Percentiles rank a stretch among this genome's conserved stretches.
These are phyloP conservation scores for Colletotrichum euphorbiae DNA, from an alignment of 2,329 filamentous ascomycete species.

Conservation along the genomic window DNA sequence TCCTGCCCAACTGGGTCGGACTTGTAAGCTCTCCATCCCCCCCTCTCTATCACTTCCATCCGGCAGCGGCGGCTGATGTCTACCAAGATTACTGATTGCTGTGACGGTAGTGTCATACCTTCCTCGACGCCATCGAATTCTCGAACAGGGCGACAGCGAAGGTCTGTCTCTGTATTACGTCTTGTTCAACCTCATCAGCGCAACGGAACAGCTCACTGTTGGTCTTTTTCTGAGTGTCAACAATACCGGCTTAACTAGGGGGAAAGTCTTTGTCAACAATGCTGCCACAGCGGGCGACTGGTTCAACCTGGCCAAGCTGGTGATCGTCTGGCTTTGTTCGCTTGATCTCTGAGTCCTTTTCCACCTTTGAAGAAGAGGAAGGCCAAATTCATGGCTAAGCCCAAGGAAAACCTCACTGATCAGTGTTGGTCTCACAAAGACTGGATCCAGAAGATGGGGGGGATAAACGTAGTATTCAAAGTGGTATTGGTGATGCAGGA, in stretches of 20 bases:
- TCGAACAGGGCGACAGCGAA: slow-evolving; percentile 15
- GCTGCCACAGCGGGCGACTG: slow-evolving; percentile 26
- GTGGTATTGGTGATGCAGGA: too few species aligned
- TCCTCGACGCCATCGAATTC: slow-evolving; percentile 26
- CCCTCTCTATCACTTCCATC: too few species aligned
- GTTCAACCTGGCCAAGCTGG: slow-evolving; percentile 27
- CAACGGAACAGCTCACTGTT: slow-evolving; percentile 20
- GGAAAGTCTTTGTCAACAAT: slow-evolving; percentile 18
- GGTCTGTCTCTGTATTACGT: slow-evolving; percentile 25
- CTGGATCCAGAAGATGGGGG: too few species aligned
- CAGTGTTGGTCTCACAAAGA: too few species aligned
- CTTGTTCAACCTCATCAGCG: slow-evolving; percentile 5
- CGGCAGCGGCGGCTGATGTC: not conserved
- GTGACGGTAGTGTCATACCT: slow-evolving; percentile 2
- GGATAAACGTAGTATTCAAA: too few species aligned
- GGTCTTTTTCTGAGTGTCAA: slow-evolving; percentile 24
- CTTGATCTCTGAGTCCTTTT: slow-evolving; percentile 6
- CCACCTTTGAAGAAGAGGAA: too few species aligned
- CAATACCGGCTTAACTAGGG: not conserved
- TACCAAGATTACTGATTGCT: not conserved
- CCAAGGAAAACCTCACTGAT: too few species aligned
- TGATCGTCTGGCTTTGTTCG: slow-evolving; percentile 8
- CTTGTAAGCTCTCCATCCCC: not conserved
- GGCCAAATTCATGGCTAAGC: too few species aligned
- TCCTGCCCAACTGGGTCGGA: slow-evolving; percentile 15